Evolutionary conservation across 352 stramenopile genomes (phyloP), one percentile per base, ranked within the genome.

Genomic region (Phytophthora quininea): DNA sequence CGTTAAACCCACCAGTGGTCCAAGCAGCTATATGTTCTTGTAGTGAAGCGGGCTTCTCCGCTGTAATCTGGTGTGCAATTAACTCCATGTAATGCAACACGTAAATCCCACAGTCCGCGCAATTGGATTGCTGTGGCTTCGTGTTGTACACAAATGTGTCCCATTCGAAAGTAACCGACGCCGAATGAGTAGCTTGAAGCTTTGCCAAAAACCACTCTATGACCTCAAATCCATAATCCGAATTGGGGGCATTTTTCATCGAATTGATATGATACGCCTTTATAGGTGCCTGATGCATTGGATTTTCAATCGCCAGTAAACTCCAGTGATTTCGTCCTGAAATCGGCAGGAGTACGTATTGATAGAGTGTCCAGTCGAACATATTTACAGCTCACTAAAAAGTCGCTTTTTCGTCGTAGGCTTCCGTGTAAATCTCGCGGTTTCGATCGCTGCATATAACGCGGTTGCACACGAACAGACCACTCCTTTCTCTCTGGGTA

Each of bases 261-360:
- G 35, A 49, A 37, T 58, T 37, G 6, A 58, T 24, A 35, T 58
- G 52, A 29, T 58, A 58, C 6, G 52, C n/a, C n/a, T n/a, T n/a
- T n/a, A n/a, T n/a, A n/a, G n/a, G n/a, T 48, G 1, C 35, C 8
- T 1, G 7, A 10, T 49, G 8, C 52, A n/a, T 27, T 4, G 37
- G 15, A 14, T 58, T 58, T 37, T 58, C 35, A 3, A 58, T 35
- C 3, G 29, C 29, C 4, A 58, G 12, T 24, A 58, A 38, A 37
- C 52, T 57, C 51, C 51, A 48, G 12, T 57, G 51, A 57, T 57
- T 57, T 3, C 51, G 51, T 9, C 35, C 33, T 1, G 35, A 38
- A 6, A 58, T 19, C 8, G n/a, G 52, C 3, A 58, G 40, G 4
- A 58, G 6, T 24, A 58, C 27, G 27, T 49, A 48, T 31, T 37